A percentile compares a stretch with the other conserved stretches of the same genome.
These are phyloP conservation scores for Melanogaster broomeanus DNA, from an alignment of 768 basidiomycete species.

Conservation along the genomic window DNA sequence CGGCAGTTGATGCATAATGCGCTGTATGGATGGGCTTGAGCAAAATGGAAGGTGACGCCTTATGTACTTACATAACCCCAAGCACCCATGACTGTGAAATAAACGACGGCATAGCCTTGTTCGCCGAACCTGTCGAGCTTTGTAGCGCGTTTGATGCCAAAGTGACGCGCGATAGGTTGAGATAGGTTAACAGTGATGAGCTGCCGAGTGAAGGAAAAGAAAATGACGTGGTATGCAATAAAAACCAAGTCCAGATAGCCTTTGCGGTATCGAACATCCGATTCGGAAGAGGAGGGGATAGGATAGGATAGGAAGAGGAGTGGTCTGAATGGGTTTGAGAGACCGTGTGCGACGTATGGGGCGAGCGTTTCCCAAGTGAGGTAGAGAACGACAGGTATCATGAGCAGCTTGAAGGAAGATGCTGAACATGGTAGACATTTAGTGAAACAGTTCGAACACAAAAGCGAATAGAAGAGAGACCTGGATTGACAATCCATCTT, in stretches of 20 bases:
- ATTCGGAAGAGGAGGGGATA: constrained; percentile 50
- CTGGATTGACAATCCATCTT: constrained; percentile 76
- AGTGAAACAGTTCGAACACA: not conserved
- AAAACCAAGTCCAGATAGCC: constrained; percentile 77
- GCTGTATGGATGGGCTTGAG: constrained; percentile 41
- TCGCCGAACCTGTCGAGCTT: constrained; percentile 90
- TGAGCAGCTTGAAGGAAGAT: constrained; percentile 66
- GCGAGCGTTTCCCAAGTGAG: constrained; percentile 61
- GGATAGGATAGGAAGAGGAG: constrained; percentile 73
- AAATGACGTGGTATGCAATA: constrained; percentile 78
- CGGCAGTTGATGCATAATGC: constrained; percentile 79
- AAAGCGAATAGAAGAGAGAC: constrained; percentile 39
- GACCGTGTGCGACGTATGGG: constrained; percentile 45
- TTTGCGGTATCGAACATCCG: constrained; percentile 69
- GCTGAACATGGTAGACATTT: constrained; percentile 34
- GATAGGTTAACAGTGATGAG: constrained; percentile 63
- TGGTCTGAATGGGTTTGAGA: constrained; percentile 72
- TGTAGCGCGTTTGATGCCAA: constrained; percentile 62
- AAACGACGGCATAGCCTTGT: constrained; percentile 85
- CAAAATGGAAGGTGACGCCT: not conserved
- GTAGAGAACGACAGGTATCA: constrained; percentile 61
- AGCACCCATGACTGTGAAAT: constrained; percentile 68
- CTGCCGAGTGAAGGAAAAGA: constrained; percentile 90
- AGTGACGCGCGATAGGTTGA: constrained; percentile 64
- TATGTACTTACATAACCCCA: constrained; percentile 72